These are phyloP conservation scores for Apiospora pterosperma DNA, from an alignment of 2,329 filamentous ascomycete species.

Conservation along the genomic window DNA sequence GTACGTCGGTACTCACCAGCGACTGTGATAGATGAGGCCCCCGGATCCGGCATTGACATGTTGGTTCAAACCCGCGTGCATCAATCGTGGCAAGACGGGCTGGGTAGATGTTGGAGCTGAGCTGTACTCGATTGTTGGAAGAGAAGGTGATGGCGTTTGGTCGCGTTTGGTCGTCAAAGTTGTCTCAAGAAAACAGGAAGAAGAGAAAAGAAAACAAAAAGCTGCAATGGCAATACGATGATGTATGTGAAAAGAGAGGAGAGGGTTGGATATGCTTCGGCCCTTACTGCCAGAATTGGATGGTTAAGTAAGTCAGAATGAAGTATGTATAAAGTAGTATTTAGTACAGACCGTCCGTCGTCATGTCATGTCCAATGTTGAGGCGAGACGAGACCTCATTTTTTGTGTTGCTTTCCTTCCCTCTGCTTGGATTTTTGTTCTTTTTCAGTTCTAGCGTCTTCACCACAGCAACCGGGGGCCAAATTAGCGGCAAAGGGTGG, in stretches of 20 bases:
- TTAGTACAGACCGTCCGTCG: not conserved
- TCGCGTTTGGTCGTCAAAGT: not conserved
- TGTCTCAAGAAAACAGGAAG: not conserved
- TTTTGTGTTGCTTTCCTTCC: conserved; percentile 1
- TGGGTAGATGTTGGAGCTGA: not conserved
- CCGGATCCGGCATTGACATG: conserved; percentile 37
- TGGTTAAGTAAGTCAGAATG: no score
- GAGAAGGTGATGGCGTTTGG: not conserved
- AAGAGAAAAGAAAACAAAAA: not conserved
- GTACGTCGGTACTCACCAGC: conserved; percentile 39
- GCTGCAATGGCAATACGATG: not conserved
- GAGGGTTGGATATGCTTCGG: not conserved
- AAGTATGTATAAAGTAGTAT: no score
- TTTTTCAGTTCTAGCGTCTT: conserved; percentile 1
- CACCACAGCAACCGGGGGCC: conserved; percentile 6
- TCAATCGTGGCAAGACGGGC: not conserved
- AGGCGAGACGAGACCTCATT: not conserved
- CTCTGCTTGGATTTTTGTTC: not conserved
- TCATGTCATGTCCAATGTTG: not conserved
- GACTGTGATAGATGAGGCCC: conserved; percentile 57
- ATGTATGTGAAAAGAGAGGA: not conserved
- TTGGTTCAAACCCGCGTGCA: not conserved
- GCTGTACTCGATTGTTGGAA: not conserved
- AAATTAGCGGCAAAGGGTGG: not conserved
- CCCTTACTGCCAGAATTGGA: not conserved